Percentiles rank a stretch among this genome's conserved stretches.
phyloP scores from a whole-genome alignment of 2,329 filamentous ascomycete genomes.

The Fusarium acutatum region DNA sequence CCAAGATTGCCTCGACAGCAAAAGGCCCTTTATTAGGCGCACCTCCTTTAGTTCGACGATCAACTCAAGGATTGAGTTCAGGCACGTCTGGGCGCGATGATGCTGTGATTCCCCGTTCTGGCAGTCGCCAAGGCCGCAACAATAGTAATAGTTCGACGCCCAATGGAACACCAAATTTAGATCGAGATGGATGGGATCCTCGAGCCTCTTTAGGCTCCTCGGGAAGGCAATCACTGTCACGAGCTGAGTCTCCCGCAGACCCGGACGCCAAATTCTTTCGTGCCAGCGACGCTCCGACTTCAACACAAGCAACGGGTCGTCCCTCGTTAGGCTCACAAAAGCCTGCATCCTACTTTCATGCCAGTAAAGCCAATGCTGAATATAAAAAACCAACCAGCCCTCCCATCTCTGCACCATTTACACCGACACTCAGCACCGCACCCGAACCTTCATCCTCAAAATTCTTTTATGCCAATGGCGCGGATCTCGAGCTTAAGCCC shows the following conservation, averaged over 20 bases:
- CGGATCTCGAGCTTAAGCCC: slow-evolving; percentile 54
- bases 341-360: slow-evolving; percentile 66
- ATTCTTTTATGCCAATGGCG: slow-evolving; percentile 80
- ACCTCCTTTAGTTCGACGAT: slow-evolving; percentile 52
- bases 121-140: slow-evolving; percentile 74
- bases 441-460: slow-evolving; percentile 61
- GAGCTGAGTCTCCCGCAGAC: slow-evolving; percentile 39
- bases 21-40: slow-evolving; percentile 52
- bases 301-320: slow-evolving; percentile 47
- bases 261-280: slow-evolving; percentile 82
- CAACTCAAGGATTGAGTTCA: slow-evolving; percentile 30
- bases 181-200: slow-evolving; percentile 56
- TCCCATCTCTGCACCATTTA: slow-evolving; percentile 42
- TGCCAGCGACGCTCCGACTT: slow-evolving; percentile 76
- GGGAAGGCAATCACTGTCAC: slow-evolving; percentile 39
- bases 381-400: slow-evolving; percentile 47
- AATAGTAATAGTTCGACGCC: slow-evolving; percentile 76
- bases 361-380: slow-evolving; percentile 58
- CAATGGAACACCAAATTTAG: slow-evolving; percentile 63
- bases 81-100: slow-evolving; percentile 18
- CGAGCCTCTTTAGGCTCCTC: slow-evolving; percentile 45
- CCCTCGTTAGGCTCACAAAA: slow-evolving; percentile 55
- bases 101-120: slow-evolving; percentile 78
- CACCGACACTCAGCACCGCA: slow-evolving; percentile 47
- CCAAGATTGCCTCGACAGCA: slow-evolving; percentile 60